These are phyloP conservation scores for Diophrys sp. DNA, from an alignment of 73 alveolate species.

Conservation along the genomic window DNA sequence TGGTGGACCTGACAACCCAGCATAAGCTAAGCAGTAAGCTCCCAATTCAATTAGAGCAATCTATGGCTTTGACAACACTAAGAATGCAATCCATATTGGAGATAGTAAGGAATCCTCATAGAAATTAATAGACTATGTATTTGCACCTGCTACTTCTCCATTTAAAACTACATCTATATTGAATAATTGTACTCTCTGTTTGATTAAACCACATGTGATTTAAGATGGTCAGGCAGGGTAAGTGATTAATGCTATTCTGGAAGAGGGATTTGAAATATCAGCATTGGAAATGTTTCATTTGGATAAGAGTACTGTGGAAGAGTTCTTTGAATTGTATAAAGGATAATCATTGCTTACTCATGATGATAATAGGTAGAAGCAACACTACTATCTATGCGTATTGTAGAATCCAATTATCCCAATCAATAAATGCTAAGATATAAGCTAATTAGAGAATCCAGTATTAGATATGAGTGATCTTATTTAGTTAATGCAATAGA, in stretches of 20 bases:
- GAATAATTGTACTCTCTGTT: constrained; percentile 90
- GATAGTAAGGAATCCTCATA: not conserved
- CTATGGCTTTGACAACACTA: constrained; percentile 87
- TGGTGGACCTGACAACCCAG: constrained; percentile 92
- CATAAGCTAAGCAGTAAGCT: constrained; percentile 80
- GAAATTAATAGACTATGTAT: constrained; percentile 26
- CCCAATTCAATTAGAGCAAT: constrained; percentile 91
- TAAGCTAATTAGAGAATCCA: too few species aligned
- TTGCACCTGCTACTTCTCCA: constrained; percentile 24
- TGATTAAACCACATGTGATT: constrained; percentile 94
- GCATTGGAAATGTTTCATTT: constrained; percentile 88
- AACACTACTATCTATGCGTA: too few species aligned
- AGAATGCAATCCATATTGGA: constrained; percentile 80
- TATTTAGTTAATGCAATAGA: too few species aligned
- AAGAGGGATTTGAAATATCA: constrained; percentile 97
- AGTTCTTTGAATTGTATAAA: constrained; percentile 94
- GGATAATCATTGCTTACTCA: too few species aligned
- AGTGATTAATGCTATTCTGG: constrained; percentile 82
- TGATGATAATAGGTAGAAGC: too few species aligned
- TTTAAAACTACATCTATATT: constrained; percentile 68
- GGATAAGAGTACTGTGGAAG: constrained; percentile 93
- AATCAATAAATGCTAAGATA: too few species aligned
- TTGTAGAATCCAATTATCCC: too few species aligned
- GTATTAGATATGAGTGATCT: too few species aligned
- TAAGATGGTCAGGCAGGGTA: constrained; percentile 87